These are phyloP conservation scores for Calocybe cyanea DNA, from an alignment of 768 basidiomycete genomes.

Conservation along the genomic window DNA sequence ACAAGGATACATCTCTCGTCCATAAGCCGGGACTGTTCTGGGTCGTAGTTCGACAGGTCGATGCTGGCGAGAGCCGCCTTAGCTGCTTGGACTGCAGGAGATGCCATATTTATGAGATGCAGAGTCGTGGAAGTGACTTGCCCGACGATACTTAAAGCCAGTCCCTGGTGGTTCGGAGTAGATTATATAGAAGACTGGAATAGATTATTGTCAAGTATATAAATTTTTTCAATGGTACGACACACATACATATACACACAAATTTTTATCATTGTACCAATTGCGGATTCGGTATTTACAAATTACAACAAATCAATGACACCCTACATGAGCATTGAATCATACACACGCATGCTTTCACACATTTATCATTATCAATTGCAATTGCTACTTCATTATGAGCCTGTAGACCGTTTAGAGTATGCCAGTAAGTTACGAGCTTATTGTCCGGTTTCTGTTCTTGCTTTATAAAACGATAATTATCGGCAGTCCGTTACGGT, in stretches of 20 bases:
- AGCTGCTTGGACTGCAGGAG: constrained; percentile 61
- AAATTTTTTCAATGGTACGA: constrained; percentile 9
- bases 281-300: no score
- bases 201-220: constrained; percentile 10
- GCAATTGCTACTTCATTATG: no score
- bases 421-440: no score
- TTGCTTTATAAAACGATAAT: constrained; percentile 7
- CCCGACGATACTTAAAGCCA: no score
- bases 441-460: no score
- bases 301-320: no score
- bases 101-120: constrained; percentile 40
- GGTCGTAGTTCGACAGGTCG: constrained; percentile 82
- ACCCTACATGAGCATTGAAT: no score
- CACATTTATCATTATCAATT: no score
- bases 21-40: constrained; percentile 93
- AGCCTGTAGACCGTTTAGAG: no score
- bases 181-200: constrained; percentile 4
- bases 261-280: no score
- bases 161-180: constrained; percentile 4
- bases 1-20: constrained; percentile 93
- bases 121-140: neutral
- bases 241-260: no score
- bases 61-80: constrained; percentile 64
- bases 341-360: no score
- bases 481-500: constrained; percentile 46